Conservation (phyloP, 495 filamentous ascomycete species). For the Cryomyces minteri region DNA sequence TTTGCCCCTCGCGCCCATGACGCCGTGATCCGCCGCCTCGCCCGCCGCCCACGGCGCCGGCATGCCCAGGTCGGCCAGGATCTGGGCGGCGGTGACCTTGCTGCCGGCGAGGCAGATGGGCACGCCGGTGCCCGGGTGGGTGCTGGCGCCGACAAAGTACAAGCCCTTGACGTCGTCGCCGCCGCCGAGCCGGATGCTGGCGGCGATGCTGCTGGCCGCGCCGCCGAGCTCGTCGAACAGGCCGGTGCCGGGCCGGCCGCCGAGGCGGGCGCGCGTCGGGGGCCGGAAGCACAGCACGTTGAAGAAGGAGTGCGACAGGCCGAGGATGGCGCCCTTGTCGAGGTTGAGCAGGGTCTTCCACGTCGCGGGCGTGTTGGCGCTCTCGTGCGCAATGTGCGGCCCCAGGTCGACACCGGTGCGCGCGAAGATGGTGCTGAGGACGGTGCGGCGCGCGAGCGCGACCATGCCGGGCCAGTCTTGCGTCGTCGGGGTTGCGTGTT, state of each 20-base stretch:
- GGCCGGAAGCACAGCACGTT: constrained; percentile 52
- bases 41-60: constrained; percentile 23
- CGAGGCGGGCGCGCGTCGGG: constrained; percentile 16
- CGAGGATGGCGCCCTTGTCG: constrained; percentile 49
- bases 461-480: constrained; percentile 41
- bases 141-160: constrained; percentile 52
- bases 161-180: constrained; percentile 19
- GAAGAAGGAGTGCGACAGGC: constrained; percentile 48
- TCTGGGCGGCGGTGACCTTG: constrained; percentile 39
- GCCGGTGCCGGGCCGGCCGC: constrained; percentile 1
- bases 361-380: constrained; percentile 37
- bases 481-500: constrained; percentile 6
- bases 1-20: too few relatives aligned
- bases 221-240: constrained; percentile 3
- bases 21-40: background rate
- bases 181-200: background rate
- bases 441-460: constrained; percentile 25
- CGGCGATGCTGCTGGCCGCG: constrained; percentile 18
- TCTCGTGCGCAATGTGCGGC: constrained; percentile 24
- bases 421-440: constrained; percentile 33
- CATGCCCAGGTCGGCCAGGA: constrained; percentile 25
- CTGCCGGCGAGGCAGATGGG: constrained; percentile 47
- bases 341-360: constrained; percentile 52
- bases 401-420: constrained; percentile 32
- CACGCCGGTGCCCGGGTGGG: constrained; percentile 56